Conservation (phyloP, 345 rosid species). For the Acer saccharum region DNA sequence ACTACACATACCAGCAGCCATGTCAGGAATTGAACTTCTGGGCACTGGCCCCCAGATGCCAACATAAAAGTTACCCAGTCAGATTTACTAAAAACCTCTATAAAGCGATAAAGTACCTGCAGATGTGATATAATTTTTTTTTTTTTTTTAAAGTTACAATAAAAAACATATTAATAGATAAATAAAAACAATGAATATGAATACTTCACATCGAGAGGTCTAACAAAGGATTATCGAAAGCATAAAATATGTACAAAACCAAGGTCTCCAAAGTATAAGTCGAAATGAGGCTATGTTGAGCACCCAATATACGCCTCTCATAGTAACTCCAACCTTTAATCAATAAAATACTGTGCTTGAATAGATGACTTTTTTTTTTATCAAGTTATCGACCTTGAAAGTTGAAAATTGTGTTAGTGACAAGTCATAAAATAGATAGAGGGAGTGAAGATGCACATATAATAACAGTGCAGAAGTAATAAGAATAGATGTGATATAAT, state of each 20-base stretch:
- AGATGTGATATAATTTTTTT: background rate
- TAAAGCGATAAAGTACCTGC: slow-evolving; percentile 47
- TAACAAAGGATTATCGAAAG: slow-evolving; percentile 42
- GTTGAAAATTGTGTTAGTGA: slow-evolving; percentile 16
- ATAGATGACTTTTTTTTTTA: slow-evolving; percentile 44
- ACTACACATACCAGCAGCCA: slow-evolving; percentile 37
- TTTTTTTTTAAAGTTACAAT: background rate
- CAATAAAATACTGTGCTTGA: slow-evolving; percentile 56
- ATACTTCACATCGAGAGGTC: slow-evolving; percentile 44
- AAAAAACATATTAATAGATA: slow-evolving; percentile 2
- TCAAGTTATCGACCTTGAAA: slow-evolving; percentile 54
- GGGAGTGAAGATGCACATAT: background rate
- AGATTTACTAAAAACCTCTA: slow-evolving; percentile 48
- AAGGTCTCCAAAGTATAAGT: slow-evolving; percentile 52
- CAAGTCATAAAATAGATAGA: background rate
- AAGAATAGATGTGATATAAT: too few relatives aligned
- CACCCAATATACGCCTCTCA: slow-evolving; percentile 52
- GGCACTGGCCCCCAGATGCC: slow-evolving; percentile 48
- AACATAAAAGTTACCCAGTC: slow-evolving; percentile 47
- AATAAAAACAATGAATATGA: background rate
- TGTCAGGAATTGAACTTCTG: slow-evolving; percentile 40
- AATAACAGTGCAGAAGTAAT: background rate
- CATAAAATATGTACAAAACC: slow-evolving; percentile 51
- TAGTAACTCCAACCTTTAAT: slow-evolving; percentile 56
- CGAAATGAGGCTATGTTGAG: slow-evolving; percentile 52